Evolutionary conservation across 2,329 filamentous ascomycete species (phyloP), one percentile per base, ranked within the genome.

Genomic region (Ophiostoma himal-ulmi): DNA sequence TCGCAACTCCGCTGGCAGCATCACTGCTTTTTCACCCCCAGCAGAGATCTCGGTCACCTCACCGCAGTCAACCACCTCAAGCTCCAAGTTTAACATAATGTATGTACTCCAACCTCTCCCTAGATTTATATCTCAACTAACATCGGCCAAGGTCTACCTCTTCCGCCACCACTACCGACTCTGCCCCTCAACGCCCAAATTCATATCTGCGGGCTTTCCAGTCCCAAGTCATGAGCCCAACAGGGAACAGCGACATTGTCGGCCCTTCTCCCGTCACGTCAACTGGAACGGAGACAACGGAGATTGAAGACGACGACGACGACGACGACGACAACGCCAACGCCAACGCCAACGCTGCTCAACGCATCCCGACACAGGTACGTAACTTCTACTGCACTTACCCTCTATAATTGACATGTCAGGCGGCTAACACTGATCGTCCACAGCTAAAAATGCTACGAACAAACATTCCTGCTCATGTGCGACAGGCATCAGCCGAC

Each of bases 241-340:
- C 83, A 76, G 89, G 85, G 77, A 88, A 91, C 75, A 89, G 85
- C 77, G 88, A 91, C 75, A 86, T 89, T 74, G 89, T 93, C 69
- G 91, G 92, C 57, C 92, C 92, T 11, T 94, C 92, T 22, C 92
- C 92, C 8, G 91, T 94, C 34, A 93, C 93, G 68, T 95, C 92
- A 54, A 94, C 91, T 77, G 91, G 91, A 71, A 95, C 92, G 34
- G 91, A 90, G 76, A 89, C 86, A 54, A 94, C 92, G 13, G 92
- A 95, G 77, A 93, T 95, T 69, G 92, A 95, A 73, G 92, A 94
- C 74, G 91, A 93, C 73, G 91, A 93, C 73, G 85, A 72, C n/a
- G 54, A 68, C 5, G 48, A 39, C 14, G 73, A 71, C 4, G 22
- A 13, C 26, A 26, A 6, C 39, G 20, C 30, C n/a, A n/a, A n/a